A percentile compares a stretch with the other conserved stretches of the same genome.
Conservation (phyloP, 2,329 filamentous ascomycete species). For the Microdochium trichocladiopsis region DNA sequence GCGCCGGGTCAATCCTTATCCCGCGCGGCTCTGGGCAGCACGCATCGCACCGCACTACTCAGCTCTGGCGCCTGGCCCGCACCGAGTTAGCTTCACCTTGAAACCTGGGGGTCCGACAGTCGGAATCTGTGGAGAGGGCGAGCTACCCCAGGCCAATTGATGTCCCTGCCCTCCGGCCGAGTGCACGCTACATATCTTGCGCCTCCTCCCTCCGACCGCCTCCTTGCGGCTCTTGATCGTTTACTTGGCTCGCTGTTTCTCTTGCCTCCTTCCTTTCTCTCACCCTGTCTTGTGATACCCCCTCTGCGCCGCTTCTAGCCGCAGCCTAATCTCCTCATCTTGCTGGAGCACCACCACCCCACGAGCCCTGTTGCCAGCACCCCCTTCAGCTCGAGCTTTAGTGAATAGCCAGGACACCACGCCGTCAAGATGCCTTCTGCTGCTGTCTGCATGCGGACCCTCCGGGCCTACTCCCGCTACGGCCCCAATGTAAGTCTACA, state of each 20-base stretch:
- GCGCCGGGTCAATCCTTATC: neutral
- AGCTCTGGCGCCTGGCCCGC: neutral
- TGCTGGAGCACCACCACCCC: neutral
- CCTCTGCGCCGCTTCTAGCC: neutral
- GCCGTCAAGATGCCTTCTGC: conserved; percentile 39
- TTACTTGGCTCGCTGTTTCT: neutral
- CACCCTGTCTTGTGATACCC: neutral
- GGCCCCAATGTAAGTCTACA: conserved; percentile 41
- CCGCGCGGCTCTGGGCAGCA: neutral
- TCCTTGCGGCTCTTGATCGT: conserved; percentile 6
- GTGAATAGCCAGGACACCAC: neutral
- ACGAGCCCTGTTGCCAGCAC: neutral
- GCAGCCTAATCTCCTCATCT: no score
- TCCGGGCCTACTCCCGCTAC: conserved; percentile 47
- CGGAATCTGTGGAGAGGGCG: neutral
- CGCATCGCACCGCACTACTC: neutral
- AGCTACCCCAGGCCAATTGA: neutral
- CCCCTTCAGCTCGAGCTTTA: neutral
- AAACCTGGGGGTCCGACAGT: neutral
- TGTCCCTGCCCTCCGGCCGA: neutral
- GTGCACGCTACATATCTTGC: neutral
- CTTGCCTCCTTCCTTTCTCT: conserved; percentile 1
- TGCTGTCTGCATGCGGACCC: conserved; percentile 39
- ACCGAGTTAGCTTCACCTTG: no score
- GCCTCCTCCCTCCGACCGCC: neutral